phyloP scores from a whole-genome alignment of 371 early-diverging fungal genomes.

The Syncephalastrum racemosum region DNA sequence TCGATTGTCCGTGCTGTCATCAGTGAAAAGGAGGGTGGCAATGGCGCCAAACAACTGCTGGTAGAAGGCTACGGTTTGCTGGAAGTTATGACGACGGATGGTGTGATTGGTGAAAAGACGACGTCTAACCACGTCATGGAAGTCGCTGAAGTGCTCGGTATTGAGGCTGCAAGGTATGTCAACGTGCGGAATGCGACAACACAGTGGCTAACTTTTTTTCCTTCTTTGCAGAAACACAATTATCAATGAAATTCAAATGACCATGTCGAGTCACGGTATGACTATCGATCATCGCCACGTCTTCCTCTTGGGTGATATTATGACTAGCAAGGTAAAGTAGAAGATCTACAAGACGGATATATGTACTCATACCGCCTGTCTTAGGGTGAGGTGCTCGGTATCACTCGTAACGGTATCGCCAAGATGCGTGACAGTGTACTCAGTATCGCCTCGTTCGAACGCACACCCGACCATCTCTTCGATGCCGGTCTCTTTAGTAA shows the following conservation, averaged over 20 bases:
- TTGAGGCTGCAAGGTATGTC: constrained; percentile 88
- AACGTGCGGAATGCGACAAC: background rate
- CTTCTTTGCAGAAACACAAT: constrained; percentile 62
- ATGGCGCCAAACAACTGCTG: constrained; percentile 65
- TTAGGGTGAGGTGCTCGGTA: constrained; percentile 97
- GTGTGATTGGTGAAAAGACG: constrained; percentile 82
- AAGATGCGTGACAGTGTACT: constrained; percentile 99
- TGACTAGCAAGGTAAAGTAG: constrained; percentile 83
- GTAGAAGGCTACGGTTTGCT: constrained; percentile 96
- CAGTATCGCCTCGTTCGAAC: constrained; percentile 99
- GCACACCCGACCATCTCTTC: constrained; percentile 99
- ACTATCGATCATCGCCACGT: constrained; percentile 98
- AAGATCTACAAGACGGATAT: background rate
- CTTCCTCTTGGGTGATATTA: constrained; percentile 98
- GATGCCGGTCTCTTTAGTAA: constrained; percentile 96
- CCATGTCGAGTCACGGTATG: constrained; percentile 94
- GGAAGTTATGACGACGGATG: constrained; percentile 88
- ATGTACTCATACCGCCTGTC: background rate
- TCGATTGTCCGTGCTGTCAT: constrained; percentile 90
- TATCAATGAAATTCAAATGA: constrained; percentile 84
- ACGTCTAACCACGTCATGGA: constrained; percentile 96
- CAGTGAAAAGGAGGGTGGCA: constrained; percentile 64
- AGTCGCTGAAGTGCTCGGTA: constrained; percentile 90
- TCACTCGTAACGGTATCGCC: constrained; percentile 99
- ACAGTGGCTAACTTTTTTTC: constrained; percentile 1